phyloP scores from a whole-genome alignment of 2,329 filamentous ascomycete genomes.

The Diaporthe eres region DNA sequence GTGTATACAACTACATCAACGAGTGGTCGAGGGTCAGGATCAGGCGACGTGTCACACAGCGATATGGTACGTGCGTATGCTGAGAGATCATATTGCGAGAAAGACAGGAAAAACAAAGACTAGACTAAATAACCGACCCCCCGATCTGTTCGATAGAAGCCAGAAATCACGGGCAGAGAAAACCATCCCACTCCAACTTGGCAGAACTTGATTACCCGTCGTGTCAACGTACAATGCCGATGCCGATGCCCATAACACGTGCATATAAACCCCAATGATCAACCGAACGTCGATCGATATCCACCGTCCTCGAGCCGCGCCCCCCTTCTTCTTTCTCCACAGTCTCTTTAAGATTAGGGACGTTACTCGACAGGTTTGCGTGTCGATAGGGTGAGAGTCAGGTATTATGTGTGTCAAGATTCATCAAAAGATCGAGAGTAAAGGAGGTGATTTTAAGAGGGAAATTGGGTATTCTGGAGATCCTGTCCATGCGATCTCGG shows the following conservation, averaged over 20 bases:
- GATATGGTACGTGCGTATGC: slow-evolving; percentile 9
- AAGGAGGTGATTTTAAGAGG: slow-evolving; percentile 14
- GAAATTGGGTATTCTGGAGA: slow-evolving; percentile 42
- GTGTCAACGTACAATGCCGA: slow-evolving; percentile 28
- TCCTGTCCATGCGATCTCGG: slow-evolving; percentile 38
- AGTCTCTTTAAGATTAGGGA: slow-evolving; percentile 31
- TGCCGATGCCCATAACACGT: slow-evolving; percentile 16
- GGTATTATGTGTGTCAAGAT: slow-evolving; percentile 24
- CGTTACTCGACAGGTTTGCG: slow-evolving; percentile 19
- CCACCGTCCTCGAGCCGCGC: slow-evolving; percentile 5
- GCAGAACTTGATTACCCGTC: slow-evolving; percentile 24
- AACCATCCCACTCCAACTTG: background rate
- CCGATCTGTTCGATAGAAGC: slow-evolving; percentile 17
- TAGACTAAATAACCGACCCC: slow-evolving; percentile 7
- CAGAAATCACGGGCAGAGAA: slow-evolving; percentile 15
- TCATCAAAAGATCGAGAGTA: slow-evolving; percentile 27
- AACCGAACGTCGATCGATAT: background rate
- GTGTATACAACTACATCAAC: background rate
- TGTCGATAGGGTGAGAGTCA: slow-evolving; percentile 10
- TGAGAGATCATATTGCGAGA: slow-evolving; percentile 7
- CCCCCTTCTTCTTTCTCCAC: slow-evolving; percentile 18
- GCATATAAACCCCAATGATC: slow-evolving; percentile 20
- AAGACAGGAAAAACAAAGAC: background rate
- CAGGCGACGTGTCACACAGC: slow-evolving; percentile 5
- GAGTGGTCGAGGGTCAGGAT: background rate